Evolutionary conservation across 2,329 filamentous ascomycete species (phyloP), one percentile per base, ranked within the genome.

Genomic region (Curvularia lunata): DNA sequence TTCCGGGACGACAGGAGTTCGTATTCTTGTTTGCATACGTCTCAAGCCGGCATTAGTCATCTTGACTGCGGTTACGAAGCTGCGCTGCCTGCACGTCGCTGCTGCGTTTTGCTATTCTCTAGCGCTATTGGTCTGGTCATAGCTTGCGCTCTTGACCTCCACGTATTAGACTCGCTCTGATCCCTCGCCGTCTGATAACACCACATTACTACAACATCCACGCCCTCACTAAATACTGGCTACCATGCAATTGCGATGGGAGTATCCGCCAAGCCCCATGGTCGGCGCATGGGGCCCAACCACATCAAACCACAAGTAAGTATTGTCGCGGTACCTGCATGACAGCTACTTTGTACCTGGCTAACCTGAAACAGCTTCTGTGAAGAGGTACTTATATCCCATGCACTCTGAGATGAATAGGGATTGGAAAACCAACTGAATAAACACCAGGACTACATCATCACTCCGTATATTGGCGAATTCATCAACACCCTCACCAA

Each of bases 401-500:
- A 34, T 30, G 3, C 18, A 16, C 34, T 37, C 4, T 18, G 16
- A 1, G 5, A 37, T 2, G 34, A 18, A 18, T 18, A 37, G 16
- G 5, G 16, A 37, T 18, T 18, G 34, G 16, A 18, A 18, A n/a
- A 8, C 16, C 13, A 43, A 10, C 42, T 65, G 12, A 62, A 9
- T 8, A 1, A 1, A 18, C 19, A 19, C 3, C 30, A 87, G 75
- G 85, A 87, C 67, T 86, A 84, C 63, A 80, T 78, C 52, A 71
- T 85, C 51, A 83, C 81, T 2, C 65, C 71, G 3, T 85, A 84
- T 64, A 75, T 85, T 47, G 83, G 80, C 30, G 83, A 85, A 61
- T 82, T 85, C 58, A 72, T 84, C 56, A 85, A 84, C 62, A 81
- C 83, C 0, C 59, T 84, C 46, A 83, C 81, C 3, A 85, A 84